Base-by-base conservation (phyloP, 108 stramenopile species). In the Mediolabrus comicus region DNA sequence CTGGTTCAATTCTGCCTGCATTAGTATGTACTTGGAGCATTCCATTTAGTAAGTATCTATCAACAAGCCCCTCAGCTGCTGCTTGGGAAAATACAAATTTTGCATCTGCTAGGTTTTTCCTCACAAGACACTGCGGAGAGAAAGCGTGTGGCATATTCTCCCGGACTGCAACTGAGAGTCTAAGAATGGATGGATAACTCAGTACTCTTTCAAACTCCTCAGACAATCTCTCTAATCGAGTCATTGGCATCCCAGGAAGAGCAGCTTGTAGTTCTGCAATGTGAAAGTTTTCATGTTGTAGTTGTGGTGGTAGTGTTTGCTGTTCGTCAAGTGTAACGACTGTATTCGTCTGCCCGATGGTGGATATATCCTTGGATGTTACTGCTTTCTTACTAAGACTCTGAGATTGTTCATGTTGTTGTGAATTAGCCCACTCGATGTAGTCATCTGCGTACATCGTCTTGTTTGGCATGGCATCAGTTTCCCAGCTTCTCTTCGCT, bases 81-180 rank as follows among this genome's bases (percentile, higher is more conserved):
- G 94, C 94, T 71, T 88, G 67, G 9, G 61, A 49, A 0, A 49
- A 49, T 0, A 87, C 83, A 71, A 79, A 79, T 2, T 77, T 63
- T 8, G 89, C 86, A 75, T 86, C 87, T 43, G 63, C 61, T 22
- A 65, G 65, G 58, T 90, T 92, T 52, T 82, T 89, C 33, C 60
- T 59, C 27, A 61, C 72, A 11, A 95, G 71, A 71, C 88, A 88
- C 25, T 77, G 80, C 0, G 69, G 70, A 11, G 81, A 68, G 26
- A 92, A 55, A 19, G 62, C 51, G 39, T 95, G 91, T 0, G 94
- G 94, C 87, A 95, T 91, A 26, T 77, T 84, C 60, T 95, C 91
- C 38, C 94, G 76, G 9, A 92, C 67, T 4, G 86, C 58, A 31
- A 87, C 84, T 13, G 87, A 74, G 26, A 95, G 77, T 17, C 63